Percentiles rank a stretch among this genome's conserved stretches.
These are phyloP conservation scores for Pleurozium schreberi DNA, from an alignment of 225 moss, liverwort and hornwort species.

Conservation along the genomic window DNA sequence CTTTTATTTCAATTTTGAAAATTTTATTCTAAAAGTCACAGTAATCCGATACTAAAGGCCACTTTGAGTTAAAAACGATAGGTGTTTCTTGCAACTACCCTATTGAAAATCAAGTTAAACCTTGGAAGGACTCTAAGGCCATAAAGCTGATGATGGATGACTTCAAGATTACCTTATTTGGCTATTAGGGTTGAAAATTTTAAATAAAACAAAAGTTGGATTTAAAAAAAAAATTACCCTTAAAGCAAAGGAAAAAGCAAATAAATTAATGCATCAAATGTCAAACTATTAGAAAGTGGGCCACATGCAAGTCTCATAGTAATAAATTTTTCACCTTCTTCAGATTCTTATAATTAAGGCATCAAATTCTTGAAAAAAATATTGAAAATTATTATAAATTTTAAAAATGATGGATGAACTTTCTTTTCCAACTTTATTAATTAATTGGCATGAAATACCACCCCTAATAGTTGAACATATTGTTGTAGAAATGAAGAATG, in stretches of 20 bases:
- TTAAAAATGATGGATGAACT: background rate
- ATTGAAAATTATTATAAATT: background rate
- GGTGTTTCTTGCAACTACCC: no score
- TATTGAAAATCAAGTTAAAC: background rate
- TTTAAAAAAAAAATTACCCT: no score
- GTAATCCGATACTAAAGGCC: no score
- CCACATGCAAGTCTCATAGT: accelerated
- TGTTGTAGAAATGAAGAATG: background rate
- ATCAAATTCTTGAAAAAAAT: background rate
- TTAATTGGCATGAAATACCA: no score
- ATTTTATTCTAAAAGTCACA: no score
- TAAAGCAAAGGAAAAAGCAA: no score
- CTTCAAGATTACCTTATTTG: accelerated
- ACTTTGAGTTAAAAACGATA: no score
- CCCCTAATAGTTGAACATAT: no score
- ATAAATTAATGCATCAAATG: background rate
- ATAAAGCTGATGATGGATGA: background rate
- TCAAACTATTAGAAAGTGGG: background rate
- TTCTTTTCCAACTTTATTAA: background rate
- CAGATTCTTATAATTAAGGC: background rate
- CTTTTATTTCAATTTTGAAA: no score
- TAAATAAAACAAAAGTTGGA: no score
- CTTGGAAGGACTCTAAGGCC: background rate
- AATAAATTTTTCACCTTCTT: background rate
- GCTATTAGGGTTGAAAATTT: background rate